Evolutionary conservation across 2,329 filamentous ascomycete genomes (phyloP).

Genomic region (Onygenales sp.): DNA sequence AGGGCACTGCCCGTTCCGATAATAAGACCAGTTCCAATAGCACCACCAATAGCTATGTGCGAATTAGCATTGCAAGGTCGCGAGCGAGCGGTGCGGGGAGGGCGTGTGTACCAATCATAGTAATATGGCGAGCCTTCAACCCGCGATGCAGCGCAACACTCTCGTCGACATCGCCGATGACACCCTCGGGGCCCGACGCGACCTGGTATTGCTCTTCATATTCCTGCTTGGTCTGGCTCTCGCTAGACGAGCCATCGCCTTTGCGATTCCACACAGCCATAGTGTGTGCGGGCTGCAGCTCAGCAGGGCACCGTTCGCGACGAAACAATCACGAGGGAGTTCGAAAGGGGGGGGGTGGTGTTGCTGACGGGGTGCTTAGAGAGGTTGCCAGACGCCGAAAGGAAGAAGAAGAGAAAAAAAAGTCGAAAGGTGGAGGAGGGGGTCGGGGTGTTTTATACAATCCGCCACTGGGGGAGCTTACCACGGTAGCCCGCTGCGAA

Average conservation of each 20-base stretch:
- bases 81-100: constrained; percentile 34
- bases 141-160: constrained; percentile 31
- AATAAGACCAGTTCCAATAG: constrained; percentile 49
- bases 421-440: not conserved
- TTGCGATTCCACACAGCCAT: constrained; percentile 5
- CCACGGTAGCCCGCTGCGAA: not conserved
- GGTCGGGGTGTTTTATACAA: not conserved
- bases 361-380: not conserved
- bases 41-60: constrained; percentile 40
- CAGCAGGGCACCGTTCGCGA: not conserved
- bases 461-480: not conserved
- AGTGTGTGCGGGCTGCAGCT: not conserved
- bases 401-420: not conserved
- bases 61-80: constrained; percentile 13
- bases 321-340: not conserved
- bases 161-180: constrained; percentile 18
- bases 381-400: not conserved
- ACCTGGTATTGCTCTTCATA: not conserved
- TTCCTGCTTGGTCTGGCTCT: constrained; percentile 7
- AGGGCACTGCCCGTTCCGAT: constrained; percentile 45
- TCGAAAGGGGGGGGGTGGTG: not conserved
- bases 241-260: constrained; percentile 7
- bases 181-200: constrained; percentile 8
- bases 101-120: constrained; percentile 43
- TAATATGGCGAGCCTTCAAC: constrained; percentile 46